A percentile compares a stretch with the other conserved stretches of the same genome.
Conservation (phyloP, 2,329 filamentous ascomycete genomes). For the Diplodia sapinea region DNA sequence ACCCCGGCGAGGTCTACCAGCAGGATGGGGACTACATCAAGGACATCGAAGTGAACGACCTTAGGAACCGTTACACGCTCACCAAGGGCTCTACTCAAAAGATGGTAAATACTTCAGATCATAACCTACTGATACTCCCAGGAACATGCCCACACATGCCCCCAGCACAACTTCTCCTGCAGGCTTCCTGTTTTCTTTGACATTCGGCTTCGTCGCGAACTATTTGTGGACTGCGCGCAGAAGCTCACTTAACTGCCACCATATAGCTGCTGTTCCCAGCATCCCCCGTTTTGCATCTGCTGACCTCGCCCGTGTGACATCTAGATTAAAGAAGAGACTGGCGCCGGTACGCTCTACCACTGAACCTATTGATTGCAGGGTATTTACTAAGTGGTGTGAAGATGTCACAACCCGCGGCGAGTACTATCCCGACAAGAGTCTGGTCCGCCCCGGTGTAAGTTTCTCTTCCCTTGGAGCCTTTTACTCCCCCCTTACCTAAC, state of each 20-base stretch:
- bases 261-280: constrained; percentile 49
- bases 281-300: constrained; percentile 84
- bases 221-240: constrained; percentile 42
- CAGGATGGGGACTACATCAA: constrained; percentile 98
- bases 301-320: constrained; percentile 87
- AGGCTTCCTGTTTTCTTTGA: constrained; percentile 36
- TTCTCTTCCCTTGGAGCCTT: not conserved
- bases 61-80: constrained; percentile 94
- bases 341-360: constrained; percentile 91
- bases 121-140: constrained; percentile 68
- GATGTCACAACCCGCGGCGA: constrained; percentile 98
- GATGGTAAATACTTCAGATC: constrained; percentile 92
- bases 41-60: constrained; percentile 98
- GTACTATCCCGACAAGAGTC: constrained; percentile 96
- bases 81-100: constrained; percentile 98
- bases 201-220: constrained; percentile 38
- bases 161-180: constrained; percentile 31
- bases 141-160: constrained; percentile 34
- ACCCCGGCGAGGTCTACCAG: constrained; percentile 84
- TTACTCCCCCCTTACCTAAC: not conserved
- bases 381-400: constrained; percentile 70
- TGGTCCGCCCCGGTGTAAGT: constrained; percentile 91
- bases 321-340: constrained; percentile 99
- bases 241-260: constrained; percentile 54
- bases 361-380: constrained; percentile 63